Conservation (phyloP, 805 yeast genomes). For the Myxozyma neglecta region DNA sequence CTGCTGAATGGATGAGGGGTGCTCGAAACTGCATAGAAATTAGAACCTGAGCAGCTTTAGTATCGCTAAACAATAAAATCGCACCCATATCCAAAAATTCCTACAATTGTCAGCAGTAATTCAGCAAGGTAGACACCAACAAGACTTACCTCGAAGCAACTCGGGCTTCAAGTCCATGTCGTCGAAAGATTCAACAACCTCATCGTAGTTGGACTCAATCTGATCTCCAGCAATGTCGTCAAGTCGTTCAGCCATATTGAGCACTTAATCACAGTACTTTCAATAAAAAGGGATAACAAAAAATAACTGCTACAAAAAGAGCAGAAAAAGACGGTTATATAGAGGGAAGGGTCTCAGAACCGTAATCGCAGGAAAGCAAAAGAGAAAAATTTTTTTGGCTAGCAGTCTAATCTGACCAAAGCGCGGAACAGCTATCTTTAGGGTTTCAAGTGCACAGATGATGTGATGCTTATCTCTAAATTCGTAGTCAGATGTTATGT, state of each 20-base stretch:
- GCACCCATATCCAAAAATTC: constrained; percentile 34
- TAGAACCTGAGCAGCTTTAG: not conserved
- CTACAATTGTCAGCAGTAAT: constrained; percentile 1
- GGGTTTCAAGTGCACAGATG: not conserved
- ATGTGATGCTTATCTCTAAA: no score
- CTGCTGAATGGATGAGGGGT: constrained; percentile 96
- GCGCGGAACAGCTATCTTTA: not conserved
- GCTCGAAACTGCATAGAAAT: constrained; percentile 68
- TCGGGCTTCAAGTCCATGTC: constrained; percentile 71
- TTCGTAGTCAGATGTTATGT: no score
- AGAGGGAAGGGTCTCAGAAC: not conserved
- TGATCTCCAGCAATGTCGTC: constrained; percentile 30
- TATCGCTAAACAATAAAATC: not conserved
- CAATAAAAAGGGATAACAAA: not conserved
- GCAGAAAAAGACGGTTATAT: not conserved
- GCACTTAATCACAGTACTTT: not conserved
- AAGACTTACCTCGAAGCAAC: constrained; percentile 57
- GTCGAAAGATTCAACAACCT: constrained; percentile 73
- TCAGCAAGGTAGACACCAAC: not conserved
- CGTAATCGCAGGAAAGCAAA: not conserved
- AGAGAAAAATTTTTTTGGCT: constrained; percentile 6
- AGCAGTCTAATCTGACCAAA: not conserved
- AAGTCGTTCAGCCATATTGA: constrained; percentile 31
- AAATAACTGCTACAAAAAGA: not conserved
- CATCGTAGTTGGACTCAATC: constrained; percentile 95